phyloP scores from a whole-genome alignment of 345 rosid species.

The Laguncularia racemosa region DNA sequence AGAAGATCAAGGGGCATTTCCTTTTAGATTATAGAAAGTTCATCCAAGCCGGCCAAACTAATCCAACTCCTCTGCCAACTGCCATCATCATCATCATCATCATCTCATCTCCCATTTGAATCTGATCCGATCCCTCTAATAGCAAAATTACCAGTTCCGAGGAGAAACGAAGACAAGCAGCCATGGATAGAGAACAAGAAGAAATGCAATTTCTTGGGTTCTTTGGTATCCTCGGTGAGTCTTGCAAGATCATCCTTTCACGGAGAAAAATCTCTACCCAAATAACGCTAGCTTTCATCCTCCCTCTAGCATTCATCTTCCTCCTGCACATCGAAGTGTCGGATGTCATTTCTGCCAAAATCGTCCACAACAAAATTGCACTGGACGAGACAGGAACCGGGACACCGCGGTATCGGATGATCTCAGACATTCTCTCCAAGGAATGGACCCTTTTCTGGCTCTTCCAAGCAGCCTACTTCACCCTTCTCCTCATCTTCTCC shows the following conservation, averaged over 20 bases:
- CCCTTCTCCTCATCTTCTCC: slow-evolving; percentile 24
- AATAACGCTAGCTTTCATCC: slow-evolving; percentile 40
- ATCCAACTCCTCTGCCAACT: too few relatives aligned
- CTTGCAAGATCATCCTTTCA: slow-evolving; percentile 32
- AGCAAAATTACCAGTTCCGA: too few relatives aligned
- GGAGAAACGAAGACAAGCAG: background rate
- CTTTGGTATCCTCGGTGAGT: slow-evolving; percentile 33
- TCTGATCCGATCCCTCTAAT: too few relatives aligned
- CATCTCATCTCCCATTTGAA: too few relatives aligned
- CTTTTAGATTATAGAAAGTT: too few relatives aligned
- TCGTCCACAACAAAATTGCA: slow-evolving; percentile 12
- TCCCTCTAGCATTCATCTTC: slow-evolving; percentile 49
- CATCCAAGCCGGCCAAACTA: too few relatives aligned
- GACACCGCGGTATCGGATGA: slow-evolving; percentile 14
- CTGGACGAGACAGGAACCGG: slow-evolving; percentile 13
- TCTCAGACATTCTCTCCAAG: slow-evolving; percentile 18
- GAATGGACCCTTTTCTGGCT: slow-evolving; percentile 21
- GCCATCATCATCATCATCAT: too few relatives aligned
- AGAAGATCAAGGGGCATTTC: too few relatives aligned
- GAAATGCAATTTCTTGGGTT: slow-evolving; percentile 50
- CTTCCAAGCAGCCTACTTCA: slow-evolving; percentile 30
- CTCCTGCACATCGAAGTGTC: slow-evolving; percentile 33
- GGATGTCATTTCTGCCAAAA: slow-evolving; percentile 13
- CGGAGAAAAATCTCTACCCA: slow-evolving; percentile 40
- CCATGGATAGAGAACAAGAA: slow-evolving; percentile 54